Conservation (phyloP, 176 grass and related monocot genomes). For the Echinochloa phyllopogon region DNA sequence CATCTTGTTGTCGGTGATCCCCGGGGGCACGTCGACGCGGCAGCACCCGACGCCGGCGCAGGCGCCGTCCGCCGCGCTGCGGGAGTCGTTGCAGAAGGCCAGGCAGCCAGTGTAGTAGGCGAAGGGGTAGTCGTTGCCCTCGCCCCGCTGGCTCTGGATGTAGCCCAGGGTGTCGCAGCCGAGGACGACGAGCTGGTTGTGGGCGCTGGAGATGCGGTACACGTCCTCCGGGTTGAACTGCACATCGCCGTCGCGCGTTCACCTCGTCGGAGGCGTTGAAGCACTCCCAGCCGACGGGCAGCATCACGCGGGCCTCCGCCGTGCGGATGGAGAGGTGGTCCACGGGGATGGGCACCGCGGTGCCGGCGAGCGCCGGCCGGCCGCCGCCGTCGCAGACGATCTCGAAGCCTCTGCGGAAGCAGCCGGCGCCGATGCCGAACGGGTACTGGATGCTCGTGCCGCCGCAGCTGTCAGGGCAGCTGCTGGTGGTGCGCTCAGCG, state of each 20-base stretch:
- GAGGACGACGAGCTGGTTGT: conserved; percentile 5
- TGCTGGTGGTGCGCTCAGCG: not conserved
- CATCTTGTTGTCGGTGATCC: not conserved
- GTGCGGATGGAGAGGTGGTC: not conserved
- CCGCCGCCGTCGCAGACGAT: conserved; percentile 32
- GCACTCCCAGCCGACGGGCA: conserved; percentile 33
- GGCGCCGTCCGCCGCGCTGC: not conserved
- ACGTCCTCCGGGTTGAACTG: not conserved
- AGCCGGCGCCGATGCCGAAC: conserved; percentile 44
- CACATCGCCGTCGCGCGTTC: not conserved
- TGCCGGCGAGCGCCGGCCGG: not conserved
- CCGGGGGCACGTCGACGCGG: not conserved
- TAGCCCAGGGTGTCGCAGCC: conserved; percentile 16
- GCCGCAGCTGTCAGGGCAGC: conserved; percentile 51
- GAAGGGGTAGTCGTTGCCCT: not conserved
- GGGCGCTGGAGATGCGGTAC: conserved; percentile 33
- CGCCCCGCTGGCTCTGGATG: not conserved
- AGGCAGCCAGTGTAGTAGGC: conserved; percentile 18
- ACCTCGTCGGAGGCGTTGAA: conserved; percentile 4
- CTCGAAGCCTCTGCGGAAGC: conserved; percentile 39
- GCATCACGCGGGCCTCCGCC: conserved; percentile 17
- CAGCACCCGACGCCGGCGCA: conserved; percentile 33
- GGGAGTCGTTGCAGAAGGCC: conserved; percentile 7
- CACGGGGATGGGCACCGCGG: not conserved
- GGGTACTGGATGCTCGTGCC: conserved; percentile 48